A percentile compares a stretch with the other conserved stretches of the same genome.
These are phyloP conservation scores for Sarcomyxa edulis DNA, from an alignment of 768 basidiomycete genomes.

Conservation along the genomic window DNA sequence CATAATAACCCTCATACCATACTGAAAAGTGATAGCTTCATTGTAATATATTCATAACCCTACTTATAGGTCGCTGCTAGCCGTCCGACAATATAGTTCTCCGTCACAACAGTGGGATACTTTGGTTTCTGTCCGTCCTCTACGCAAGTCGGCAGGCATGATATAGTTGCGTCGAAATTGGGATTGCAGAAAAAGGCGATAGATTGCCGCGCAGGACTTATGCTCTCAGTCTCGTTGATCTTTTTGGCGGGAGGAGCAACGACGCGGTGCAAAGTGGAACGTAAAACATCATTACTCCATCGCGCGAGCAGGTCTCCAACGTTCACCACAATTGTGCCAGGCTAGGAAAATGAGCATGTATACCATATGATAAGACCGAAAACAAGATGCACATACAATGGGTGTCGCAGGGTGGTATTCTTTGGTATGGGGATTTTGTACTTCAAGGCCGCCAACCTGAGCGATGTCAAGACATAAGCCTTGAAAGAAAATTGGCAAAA, in stretches of 20 bases:
- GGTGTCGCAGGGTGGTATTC: conserved; percentile 69
- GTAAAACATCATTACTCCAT: conserved; percentile 79
- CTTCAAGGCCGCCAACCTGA: conserved; percentile 76
- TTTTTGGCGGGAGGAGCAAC: conserved; percentile 61
- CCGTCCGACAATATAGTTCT: conserved; percentile 72
- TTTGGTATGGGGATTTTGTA: conserved; percentile 74
- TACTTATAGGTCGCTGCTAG: conserved; percentile 49
- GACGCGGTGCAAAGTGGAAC: conserved; percentile 79
- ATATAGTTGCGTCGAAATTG: conserved; percentile 60
- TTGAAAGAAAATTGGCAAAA: not conserved
- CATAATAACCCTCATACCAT: no score
- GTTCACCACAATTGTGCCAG: conserved; percentile 79
- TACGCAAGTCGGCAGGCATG: conserved; percentile 62
- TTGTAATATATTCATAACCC: no score
- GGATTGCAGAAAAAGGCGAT: conserved; percentile 90
- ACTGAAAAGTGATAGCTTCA: no score
- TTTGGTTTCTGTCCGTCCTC: conserved; percentile 40
- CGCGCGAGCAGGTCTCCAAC: conserved; percentile 76
- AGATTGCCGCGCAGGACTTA: conserved; percentile 67
- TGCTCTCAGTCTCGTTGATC: conserved; percentile 41
- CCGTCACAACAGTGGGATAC: conserved; percentile 68
- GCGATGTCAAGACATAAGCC: not conserved
- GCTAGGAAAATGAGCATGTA: conserved; percentile 31
- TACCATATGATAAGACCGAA: conserved; percentile 2
- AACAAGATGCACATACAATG: conserved; percentile 65